Evolutionary conservation across 805 yeast species (phyloP).

Genomic region (Myxozyma melibiosi): DNA sequence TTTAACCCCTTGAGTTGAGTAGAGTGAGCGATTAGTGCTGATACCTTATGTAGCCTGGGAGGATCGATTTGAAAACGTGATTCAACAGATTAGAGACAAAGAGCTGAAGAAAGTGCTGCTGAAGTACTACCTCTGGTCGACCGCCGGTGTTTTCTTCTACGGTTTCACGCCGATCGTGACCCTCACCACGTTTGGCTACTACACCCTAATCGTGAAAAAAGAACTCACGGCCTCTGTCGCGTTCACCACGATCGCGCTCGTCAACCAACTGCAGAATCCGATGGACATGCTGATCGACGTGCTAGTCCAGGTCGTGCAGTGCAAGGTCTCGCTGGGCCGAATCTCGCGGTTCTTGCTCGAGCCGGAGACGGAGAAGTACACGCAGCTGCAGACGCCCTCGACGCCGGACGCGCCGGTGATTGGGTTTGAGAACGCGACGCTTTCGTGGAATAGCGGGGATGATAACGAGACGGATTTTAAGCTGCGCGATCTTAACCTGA

Average conservation of each 20-base stretch:
- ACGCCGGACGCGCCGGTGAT: conserved; percentile 59
- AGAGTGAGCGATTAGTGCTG: not conserved
- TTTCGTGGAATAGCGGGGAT: conserved; percentile 61
- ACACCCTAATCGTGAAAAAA: conserved; percentile 65
- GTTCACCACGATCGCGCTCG: conserved; percentile 79
- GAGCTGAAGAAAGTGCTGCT: conserved; percentile 62
- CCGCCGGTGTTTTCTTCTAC: conserved; percentile 56
- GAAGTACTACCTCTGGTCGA: conserved; percentile 68
- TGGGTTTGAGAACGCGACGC: conserved; percentile 73
- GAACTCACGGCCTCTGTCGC: conserved; percentile 82
- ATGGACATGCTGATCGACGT: conserved; percentile 81
- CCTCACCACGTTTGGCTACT: conserved; percentile 71
- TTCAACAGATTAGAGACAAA: conserved; percentile 67
- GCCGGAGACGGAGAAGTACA: conserved; percentile 77
- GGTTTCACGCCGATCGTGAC: conserved; percentile 72
- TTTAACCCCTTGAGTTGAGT: too few relatives aligned
- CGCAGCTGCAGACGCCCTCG: conserved; percentile 59
- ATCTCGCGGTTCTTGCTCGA: conserved; percentile 71
- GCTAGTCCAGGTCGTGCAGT: conserved; percentile 75
- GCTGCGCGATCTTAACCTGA: conserved; percentile 64
- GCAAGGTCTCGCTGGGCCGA: conserved; percentile 84
- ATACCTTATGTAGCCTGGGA: conserved; percentile 70
- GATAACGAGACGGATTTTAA: conserved; percentile 60
- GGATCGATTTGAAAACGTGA: conserved; percentile 68
- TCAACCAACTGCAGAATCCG: conserved; percentile 75